These are phyloP conservation scores for Colletotrichum costaricense DNA, from an alignment of 2,329 filamentous ascomycete species.

Conservation along the genomic window DNA sequence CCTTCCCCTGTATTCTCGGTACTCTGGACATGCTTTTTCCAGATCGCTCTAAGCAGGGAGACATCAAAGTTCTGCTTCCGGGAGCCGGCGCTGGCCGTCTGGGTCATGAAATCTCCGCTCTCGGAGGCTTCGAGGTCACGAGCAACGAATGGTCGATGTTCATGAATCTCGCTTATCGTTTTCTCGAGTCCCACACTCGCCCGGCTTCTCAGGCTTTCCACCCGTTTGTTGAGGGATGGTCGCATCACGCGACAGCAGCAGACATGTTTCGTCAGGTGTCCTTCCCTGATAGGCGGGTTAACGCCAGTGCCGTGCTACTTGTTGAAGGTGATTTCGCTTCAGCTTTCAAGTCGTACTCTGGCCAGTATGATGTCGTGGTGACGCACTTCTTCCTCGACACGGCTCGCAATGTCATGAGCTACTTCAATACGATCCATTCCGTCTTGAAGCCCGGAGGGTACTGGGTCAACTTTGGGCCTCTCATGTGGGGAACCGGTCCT, in stretches of 20 bases:
- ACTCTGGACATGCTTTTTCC: slow-evolving; percentile 48
- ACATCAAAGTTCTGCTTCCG: slow-evolving; percentile 58
- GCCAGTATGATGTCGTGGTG: slow-evolving; percentile 59
- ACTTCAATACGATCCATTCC: slow-evolving; percentile 64
- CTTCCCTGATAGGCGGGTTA: slow-evolving; percentile 55
- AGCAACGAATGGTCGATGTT: slow-evolving; percentile 69
- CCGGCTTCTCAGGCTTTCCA: slow-evolving; percentile 48
- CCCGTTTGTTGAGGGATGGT: slow-evolving; percentile 68
- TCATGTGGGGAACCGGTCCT: slow-evolving; percentile 65
- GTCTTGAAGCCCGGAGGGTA: slow-evolving; percentile 59
- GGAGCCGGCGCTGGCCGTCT: slow-evolving; percentile 65
- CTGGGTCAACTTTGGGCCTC: slow-evolving; percentile 68
- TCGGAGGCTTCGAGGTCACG: slow-evolving; percentile 62
- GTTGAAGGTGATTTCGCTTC: slow-evolving; percentile 69
- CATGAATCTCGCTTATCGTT: slow-evolving; percentile 66
- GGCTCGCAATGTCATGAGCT: slow-evolving; percentile 64
- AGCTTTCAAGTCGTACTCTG: slow-evolving; percentile 43
- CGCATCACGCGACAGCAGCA: slow-evolving; percentile 60
- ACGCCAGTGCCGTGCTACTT: slow-evolving; percentile 53
- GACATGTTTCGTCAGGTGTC: slow-evolving; percentile 58
- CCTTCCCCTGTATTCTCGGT: slow-evolving; percentile 52
- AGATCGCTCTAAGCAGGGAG: slow-evolving; percentile 15
- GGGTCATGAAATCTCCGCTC: slow-evolving; percentile 59
- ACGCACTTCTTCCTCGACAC: slow-evolving; percentile 73
- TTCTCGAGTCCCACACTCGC: slow-evolving; percentile 49